These are phyloP conservation scores for Massariosphaeria phaeospora DNA, from an alignment of 495 filamentous ascomycete genomes.

Conservation along the genomic window DNA sequence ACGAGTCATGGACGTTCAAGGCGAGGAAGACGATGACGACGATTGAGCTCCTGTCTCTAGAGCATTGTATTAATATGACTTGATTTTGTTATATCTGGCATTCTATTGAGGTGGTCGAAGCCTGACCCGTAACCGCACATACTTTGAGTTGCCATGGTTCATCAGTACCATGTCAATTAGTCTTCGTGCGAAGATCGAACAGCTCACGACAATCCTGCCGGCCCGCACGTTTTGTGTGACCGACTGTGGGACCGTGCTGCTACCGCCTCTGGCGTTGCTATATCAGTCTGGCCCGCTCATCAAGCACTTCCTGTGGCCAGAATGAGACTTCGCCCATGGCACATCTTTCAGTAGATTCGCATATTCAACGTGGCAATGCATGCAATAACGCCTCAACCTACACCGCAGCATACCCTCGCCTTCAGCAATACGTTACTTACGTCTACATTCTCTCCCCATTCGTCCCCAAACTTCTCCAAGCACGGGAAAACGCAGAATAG, in stretches of 20 bases:
- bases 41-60: no score
- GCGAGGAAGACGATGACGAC: constrained; percentile 66
- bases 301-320: constrained; percentile 5
- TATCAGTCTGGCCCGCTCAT: constrained; percentile 11
- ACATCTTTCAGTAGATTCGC: constrained; percentile 5
- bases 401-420: constrained; percentile 34
- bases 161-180: constrained; percentile 75
- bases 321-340: constrained; percentile 1
- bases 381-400: background rate
- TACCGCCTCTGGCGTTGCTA: constrained; percentile 8
- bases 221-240: constrained; percentile 39
- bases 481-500: constrained; percentile 36
- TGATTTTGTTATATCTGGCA: no score
- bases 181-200: constrained; percentile 86
- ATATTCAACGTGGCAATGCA: background rate
- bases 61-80: no score
- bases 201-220: constrained; percentile 33
- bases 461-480: constrained; percentile 37
- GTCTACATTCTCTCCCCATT: constrained; percentile 32
- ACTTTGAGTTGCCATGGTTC: constrained; percentile 87
- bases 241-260: constrained; percentile 7
- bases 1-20: constrained; percentile 73
- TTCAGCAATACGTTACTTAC: constrained; percentile 35
- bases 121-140: no score
- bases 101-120: no score